A percentile compares a stretch with the other conserved stretches of the same genome.
These are phyloP conservation scores for Grigorovia yakushimaensis DNA, from an alignment of 805 yeast genomes.

Conservation along the genomic window DNA sequence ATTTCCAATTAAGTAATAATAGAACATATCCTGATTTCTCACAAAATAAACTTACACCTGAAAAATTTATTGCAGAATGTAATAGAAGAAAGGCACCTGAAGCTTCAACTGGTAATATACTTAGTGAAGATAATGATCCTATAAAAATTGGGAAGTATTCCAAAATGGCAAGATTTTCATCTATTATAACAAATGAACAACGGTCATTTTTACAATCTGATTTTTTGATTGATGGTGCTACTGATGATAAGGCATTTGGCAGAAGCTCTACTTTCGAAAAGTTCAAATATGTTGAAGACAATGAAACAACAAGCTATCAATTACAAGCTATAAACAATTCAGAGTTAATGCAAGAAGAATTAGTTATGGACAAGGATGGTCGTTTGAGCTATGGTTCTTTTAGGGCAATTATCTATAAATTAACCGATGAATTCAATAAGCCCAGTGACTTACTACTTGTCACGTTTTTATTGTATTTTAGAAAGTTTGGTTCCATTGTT, in stretches of 20 bases:
- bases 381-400: slow-evolving; percentile 61
- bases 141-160: slow-evolving; percentile 2
- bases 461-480: slow-evolving; percentile 67
- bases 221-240: not conserved
- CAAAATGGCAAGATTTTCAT: slow-evolving; percentile 25
- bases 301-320: slow-evolving; percentile 3
- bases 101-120: slow-evolving; percentile 19
- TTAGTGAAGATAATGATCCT: not conserved
- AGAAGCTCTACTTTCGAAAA: slow-evolving; percentile 32
- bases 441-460: slow-evolving; percentile 62
- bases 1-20: slow-evolving; percentile 48
- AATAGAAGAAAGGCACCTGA: slow-evolving; percentile 43
- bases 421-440: slow-evolving; percentile 54
- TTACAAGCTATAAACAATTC: slow-evolving; percentile 12
- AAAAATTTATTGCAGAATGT: slow-evolving; percentile 50
- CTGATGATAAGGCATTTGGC: slow-evolving; percentile 21
- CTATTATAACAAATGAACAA: not conserved
- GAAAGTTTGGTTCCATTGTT: slow-evolving; percentile 57
- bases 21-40: slow-evolving; percentile 61
- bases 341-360: slow-evolving; percentile 32
- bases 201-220: not conserved
- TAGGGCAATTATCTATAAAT: slow-evolving; percentile 51
- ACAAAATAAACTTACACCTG: slow-evolving; percentile 46
- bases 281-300: slow-evolving; percentile 23
- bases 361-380: slow-evolving; percentile 33